phyloP scores from a whole-genome alignment of 441 rosid genomes.

The Populus hybrid region DNA sequence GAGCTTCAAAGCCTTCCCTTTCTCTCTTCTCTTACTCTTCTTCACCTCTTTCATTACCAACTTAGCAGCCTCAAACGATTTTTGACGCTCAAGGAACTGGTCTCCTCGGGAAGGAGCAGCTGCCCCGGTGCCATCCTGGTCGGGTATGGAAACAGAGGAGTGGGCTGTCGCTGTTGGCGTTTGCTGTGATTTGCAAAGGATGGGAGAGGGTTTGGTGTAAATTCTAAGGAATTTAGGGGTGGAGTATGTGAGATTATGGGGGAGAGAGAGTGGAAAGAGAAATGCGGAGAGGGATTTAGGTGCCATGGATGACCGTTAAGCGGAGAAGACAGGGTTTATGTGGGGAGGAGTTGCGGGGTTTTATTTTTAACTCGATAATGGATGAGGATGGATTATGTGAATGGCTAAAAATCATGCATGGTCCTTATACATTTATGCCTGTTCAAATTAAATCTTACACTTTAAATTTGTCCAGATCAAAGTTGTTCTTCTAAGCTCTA shows the following conservation, averaged over 20 bases:
- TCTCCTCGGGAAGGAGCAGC: conserved; percentile 79
- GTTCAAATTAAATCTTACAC: neutral
- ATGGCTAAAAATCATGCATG: neutral
- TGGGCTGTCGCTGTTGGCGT: conserved; percentile 25
- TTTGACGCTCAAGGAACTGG: conserved; percentile 57
- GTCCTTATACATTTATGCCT: neutral
- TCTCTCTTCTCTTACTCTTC: conserved; percentile 37
- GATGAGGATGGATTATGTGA: neutral
- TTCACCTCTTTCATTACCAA: conserved; percentile 43
- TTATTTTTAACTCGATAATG: neutral
- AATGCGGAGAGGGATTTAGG: conserved; percentile 50
- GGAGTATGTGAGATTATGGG: conserved; percentile 28
- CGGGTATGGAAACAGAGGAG: conserved; percentile 26
- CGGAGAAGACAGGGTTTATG: neutral
- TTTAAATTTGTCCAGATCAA: no score
- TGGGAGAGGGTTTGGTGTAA: conserved; percentile 23
- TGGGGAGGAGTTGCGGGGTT: neutral
- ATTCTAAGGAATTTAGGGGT: conserved; percentile 30
- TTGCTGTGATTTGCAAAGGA: conserved; percentile 41
- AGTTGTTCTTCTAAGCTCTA: neutral
- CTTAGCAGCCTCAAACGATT: conserved; percentile 59
- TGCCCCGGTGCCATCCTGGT: conserved; percentile 60
- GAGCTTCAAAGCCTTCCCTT: conserved; percentile 36
- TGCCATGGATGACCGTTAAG: conserved; percentile 44
- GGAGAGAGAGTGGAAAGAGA: conserved; percentile 42